Percentiles rank a stretch among this genome's conserved stretches.
phyloP scores from a whole-genome alignment of 331 rosid genomes.

The Rhamnella rubrinervis region DNA sequence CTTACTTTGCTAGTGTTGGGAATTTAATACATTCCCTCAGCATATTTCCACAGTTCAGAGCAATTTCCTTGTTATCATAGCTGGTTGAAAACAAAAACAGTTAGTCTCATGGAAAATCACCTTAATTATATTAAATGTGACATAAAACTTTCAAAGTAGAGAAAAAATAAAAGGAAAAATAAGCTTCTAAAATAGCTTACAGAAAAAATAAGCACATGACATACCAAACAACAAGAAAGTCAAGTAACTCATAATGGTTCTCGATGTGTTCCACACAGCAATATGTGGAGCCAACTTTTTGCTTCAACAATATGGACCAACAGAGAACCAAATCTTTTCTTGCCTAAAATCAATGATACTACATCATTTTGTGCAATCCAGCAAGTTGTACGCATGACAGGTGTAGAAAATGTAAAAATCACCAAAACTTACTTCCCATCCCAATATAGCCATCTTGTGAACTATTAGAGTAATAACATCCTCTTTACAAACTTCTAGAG shows the following conservation, averaged over 20 bases:
- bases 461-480: slow-evolving; percentile 68
- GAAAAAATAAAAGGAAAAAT: background rate
- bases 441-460: slow-evolving; percentile 74
- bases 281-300: slow-evolving; percentile 58
- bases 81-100: slow-evolving; percentile 44
- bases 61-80: slow-evolving; percentile 95
- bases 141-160: background rate
- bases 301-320: slow-evolving; percentile 87
- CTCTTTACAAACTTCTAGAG: slow-evolving; percentile 80
- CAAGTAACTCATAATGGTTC: slow-evolving; percentile 68
- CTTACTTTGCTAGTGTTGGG: slow-evolving; percentile 84
- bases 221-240: slow-evolving; percentile 88
- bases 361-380: slow-evolving; percentile 31
- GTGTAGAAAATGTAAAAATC: background rate
- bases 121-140: background rate
- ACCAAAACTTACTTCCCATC: slow-evolving; percentile 93
- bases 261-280: slow-evolving; percentile 77
- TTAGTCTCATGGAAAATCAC: slow-evolving; percentile 13
- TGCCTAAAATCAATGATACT: slow-evolving; percentile 54
- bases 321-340: slow-evolving; percentile 90
- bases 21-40: slow-evolving; percentile 95
- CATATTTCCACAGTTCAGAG: slow-evolving; percentile 88
- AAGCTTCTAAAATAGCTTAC: background rate
- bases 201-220: slow-evolving; percentile 10
- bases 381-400: background rate